Evolutionary conservation across 73 alveolate genomes (phyloP).

Genomic region (Tetrahymena malaccensis): DNA sequence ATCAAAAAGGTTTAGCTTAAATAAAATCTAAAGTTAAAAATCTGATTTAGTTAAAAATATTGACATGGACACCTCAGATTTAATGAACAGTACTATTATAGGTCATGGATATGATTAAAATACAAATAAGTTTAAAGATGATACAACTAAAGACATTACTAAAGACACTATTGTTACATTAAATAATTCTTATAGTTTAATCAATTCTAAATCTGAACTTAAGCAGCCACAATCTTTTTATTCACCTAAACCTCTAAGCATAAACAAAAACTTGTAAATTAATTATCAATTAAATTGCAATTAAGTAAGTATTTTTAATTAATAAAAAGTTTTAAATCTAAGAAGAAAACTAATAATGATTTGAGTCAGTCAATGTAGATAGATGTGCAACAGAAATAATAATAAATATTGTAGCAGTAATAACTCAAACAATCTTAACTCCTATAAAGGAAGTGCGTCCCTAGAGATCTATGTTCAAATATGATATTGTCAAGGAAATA

Average conservation of each 20-base stretch:
- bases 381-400: neutral
- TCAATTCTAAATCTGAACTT: neutral
- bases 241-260: neutral
- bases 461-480: neutral
- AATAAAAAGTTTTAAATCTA: neutral
- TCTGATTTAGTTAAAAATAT: neutral
- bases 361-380: neutral
- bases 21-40: neutral
- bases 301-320: no score
- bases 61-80: neutral
- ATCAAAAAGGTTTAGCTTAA: neutral
- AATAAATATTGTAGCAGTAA: neutral
- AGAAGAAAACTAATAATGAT: neutral
- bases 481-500: neutral
- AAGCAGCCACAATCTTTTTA: neutral
- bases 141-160: neutral
- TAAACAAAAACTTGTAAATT: neutral
- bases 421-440: neutral
- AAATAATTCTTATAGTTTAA: neutral
- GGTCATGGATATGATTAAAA: neutral
- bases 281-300: neutral
- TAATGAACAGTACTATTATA: neutral
- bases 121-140: neutral
- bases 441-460: neutral
- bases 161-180: neutral